Evolutionary conservation across 768 basidiomycete species (phyloP).

Genomic region (Boletus sensibilis): DNA sequence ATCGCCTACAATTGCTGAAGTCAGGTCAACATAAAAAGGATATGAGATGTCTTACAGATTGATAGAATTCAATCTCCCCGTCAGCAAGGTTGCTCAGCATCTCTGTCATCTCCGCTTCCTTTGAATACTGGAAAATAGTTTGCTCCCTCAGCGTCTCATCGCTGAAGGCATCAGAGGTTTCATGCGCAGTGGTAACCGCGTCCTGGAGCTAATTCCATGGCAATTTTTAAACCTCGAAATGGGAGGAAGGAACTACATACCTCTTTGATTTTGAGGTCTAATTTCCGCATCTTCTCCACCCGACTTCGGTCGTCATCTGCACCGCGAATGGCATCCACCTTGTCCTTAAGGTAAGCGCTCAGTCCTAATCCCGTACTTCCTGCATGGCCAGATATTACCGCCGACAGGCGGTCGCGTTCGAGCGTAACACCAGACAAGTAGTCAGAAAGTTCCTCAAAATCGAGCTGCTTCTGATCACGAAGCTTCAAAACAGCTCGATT

Average conservation of each 20-base stretch:
- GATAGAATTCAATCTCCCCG: slow-evolving; percentile 94
- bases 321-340: slow-evolving; percentile 88
- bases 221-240: background rate
- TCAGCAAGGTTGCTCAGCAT: slow-evolving; percentile 87
- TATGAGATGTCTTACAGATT: slow-evolving; percentile 53
- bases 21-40: slow-evolving; percentile 2
- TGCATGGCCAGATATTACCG: slow-evolving; percentile 85
- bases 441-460: slow-evolving; percentile 95
- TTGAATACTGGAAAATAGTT: slow-evolving; percentile 82
- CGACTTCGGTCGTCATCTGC: slow-evolving; percentile 91
- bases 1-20: slow-evolving; percentile 56
- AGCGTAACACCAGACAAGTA: slow-evolving; percentile 91
- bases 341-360: slow-evolving; percentile 87
- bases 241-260: slow-evolving; percentile 37
- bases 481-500: slow-evolving; percentile 93
- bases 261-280: slow-evolving; percentile 95
- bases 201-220: slow-evolving; percentile 74
- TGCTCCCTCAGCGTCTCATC: slow-evolving; percentile 94
- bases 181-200: slow-evolving; percentile 91
- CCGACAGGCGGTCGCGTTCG: slow-evolving; percentile 90
- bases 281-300: slow-evolving; percentile 89
- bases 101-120: slow-evolving; percentile 97
- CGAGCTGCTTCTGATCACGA: slow-evolving; percentile 97
- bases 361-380: slow-evolving; percentile 82
- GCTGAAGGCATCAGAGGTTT: slow-evolving; percentile 95